Conservation (phyloP, 345 rosid species). For the Linum tenue region DNA sequence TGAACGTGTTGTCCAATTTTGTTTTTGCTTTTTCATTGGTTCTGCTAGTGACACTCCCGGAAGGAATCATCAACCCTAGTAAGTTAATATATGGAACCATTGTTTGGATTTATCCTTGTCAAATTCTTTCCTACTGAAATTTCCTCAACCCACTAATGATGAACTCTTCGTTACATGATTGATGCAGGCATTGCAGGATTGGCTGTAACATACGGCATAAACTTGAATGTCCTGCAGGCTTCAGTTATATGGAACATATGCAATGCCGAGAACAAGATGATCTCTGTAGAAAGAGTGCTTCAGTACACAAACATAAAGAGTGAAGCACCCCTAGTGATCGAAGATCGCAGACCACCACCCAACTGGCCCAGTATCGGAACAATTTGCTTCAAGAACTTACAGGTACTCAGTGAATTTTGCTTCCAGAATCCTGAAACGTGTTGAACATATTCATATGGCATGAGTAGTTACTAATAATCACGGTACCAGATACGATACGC, state of each 20-base stretch:
- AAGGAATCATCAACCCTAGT: slow-evolving; percentile 92
- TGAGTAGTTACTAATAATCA: no score
- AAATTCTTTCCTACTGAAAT: neutral
- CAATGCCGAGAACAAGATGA: slow-evolving; percentile 87
- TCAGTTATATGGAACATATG: slow-evolving; percentile 80
- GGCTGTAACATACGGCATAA: slow-evolving; percentile 85
- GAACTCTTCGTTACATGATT: neutral
- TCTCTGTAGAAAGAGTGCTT: slow-evolving; percentile 80
- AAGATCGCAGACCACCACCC: slow-evolving; percentile 48
- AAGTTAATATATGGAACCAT: slow-evolving; percentile 18
- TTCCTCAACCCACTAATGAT: neutral
- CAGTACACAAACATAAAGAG: slow-evolving; percentile 69
- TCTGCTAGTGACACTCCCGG: slow-evolving; percentile 78
- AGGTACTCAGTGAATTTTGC: slow-evolving; percentile 28
- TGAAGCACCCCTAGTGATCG: slow-evolving; percentile 64
- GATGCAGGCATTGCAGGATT: slow-evolving; percentile 84
- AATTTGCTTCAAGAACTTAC: slow-evolving; percentile 61
- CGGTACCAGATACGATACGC: slow-evolving; percentile 66
- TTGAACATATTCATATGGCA: no score
- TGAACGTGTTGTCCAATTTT: slow-evolving; percentile 76
- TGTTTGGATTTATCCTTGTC: neutral
- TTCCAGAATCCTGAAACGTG: neutral
- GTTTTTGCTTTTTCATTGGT: slow-evolving; percentile 84
- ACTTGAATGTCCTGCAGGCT: slow-evolving; percentile 80
- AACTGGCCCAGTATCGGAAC: slow-evolving; percentile 85